Evolutionary conservation across 805 yeast species (phyloP).

Genomic region (Starmerella stigmatis): DNA sequence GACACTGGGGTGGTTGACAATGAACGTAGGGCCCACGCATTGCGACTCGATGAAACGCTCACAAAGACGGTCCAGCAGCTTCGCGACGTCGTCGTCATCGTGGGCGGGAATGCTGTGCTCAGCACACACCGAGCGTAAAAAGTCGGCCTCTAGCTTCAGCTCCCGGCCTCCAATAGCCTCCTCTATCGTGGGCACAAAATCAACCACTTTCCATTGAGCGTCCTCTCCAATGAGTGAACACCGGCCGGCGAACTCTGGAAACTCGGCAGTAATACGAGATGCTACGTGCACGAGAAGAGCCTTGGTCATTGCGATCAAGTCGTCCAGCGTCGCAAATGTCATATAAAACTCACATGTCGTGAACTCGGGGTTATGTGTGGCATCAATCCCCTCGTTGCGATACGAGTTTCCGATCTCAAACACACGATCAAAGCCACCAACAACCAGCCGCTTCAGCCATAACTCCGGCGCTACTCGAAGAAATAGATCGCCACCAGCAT

Average conservation of each 20-base stretch:
- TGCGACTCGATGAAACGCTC: slow-evolving; percentile 54
- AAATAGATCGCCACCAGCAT: slow-evolving; percentile 33
- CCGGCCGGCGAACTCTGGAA: slow-evolving; percentile 16
- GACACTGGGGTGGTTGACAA: slow-evolving; percentile 71
- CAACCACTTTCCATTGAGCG: slow-evolving; percentile 37
- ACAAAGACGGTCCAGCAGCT: slow-evolving; percentile 55
- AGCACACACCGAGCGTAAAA: slow-evolving; percentile 6
- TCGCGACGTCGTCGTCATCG: slow-evolving; percentile 36
- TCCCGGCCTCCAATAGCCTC: slow-evolving; percentile 46
- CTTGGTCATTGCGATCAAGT: slow-evolving; percentile 57
- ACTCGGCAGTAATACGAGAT: slow-evolving; percentile 10
- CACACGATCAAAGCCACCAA: slow-evolving; percentile 76
- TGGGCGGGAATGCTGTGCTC: background rate
- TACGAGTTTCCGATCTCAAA: slow-evolving; percentile 78
- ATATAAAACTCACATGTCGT: slow-evolving; percentile 84
- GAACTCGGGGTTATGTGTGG: slow-evolving; percentile 91
- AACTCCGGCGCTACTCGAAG: slow-evolving; percentile 90
- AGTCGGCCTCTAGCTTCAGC: slow-evolving; percentile 28
- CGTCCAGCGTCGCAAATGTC: slow-evolving; percentile 53
- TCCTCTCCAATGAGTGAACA: slow-evolving; percentile 4
- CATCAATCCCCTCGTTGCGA: slow-evolving; percentile 87
- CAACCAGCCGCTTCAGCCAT: slow-evolving; percentile 76
- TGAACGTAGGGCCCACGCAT: slow-evolving; percentile 56
- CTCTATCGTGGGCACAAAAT: slow-evolving; percentile 60
- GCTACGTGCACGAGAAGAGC: slow-evolving; percentile 40